Percentiles rank a stretch among this genome's conserved stretches.
These are phyloP conservation scores for Agrocybe pediades DNA, from an alignment of 768 basidiomycete species.

Conservation along the genomic window DNA sequence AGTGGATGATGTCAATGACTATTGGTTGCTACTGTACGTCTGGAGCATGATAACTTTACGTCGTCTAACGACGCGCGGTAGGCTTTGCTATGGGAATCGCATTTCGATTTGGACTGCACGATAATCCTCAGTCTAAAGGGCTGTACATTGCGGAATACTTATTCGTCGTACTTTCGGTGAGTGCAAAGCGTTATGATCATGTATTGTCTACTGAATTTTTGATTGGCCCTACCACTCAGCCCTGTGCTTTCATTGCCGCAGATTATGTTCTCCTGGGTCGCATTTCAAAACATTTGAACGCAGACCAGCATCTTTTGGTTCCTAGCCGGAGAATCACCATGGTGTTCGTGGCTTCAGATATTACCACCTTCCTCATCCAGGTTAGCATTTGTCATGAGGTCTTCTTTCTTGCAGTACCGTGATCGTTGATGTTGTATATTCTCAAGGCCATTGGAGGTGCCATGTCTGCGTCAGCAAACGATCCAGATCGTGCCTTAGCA, in stretches of 20 bases:
- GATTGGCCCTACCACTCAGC: constrained; percentile 44
- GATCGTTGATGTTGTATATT: background rate
- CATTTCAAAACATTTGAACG: constrained; percentile 50
- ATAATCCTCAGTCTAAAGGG: constrained; percentile 50
- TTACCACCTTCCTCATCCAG: constrained; percentile 69
- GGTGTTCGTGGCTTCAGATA: constrained; percentile 63
- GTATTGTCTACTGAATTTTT: background rate
- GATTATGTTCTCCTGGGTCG: constrained; percentile 69
- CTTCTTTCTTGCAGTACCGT: background rate
- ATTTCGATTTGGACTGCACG: constrained; percentile 56
- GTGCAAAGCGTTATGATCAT: constrained; percentile 13
- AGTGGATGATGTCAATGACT: constrained; percentile 62
- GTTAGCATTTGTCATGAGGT: constrained; percentile 27
- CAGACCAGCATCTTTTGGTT: constrained; percentile 50
- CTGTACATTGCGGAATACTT: constrained; percentile 60
- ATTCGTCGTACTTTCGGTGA: constrained; percentile 60
- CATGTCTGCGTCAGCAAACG: constrained; percentile 43
- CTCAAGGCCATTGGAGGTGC: constrained; percentile 49
- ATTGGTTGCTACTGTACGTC: constrained; percentile 60
- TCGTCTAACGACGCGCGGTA: constrained; percentile 19
- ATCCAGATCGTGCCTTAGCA: constrained; percentile 23
- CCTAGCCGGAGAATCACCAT: constrained; percentile 49
- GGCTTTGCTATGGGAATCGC: constrained; percentile 60
- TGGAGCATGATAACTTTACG: background rate
- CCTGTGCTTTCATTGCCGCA: constrained; percentile 75